Base-by-base conservation (phyloP, 176 grass and related monocot genomes). In the Juncus inflexus region DNA sequence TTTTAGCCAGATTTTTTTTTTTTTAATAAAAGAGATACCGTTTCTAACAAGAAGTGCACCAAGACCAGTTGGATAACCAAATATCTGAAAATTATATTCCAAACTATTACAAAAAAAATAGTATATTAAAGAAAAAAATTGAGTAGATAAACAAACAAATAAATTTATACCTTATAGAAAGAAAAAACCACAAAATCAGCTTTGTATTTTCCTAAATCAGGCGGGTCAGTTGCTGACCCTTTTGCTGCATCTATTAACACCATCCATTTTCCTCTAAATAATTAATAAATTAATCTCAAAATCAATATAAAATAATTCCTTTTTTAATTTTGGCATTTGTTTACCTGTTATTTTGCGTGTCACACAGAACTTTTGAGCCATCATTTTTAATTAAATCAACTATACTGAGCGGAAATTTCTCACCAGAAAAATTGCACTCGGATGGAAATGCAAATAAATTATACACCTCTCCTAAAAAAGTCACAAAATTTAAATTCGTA, bases 371-470 rank as follows among this genome's bases (percentile, higher is more conserved):
- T 68, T 75, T 83, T 60, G 56, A 39, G 38, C 43, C 47, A 74
- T 83, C 84, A 78, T 86, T 77, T 62, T 96, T 96, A 64, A 91
- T 83, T 50, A 63, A 47, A 11, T 88, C 83, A 62, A 86, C 82
- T 83, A 96, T 74, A 38, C 75, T 70, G 36, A 96, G 91, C 62
- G 74, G 80, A 77, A 91, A 86, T 60, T 88, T 96, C 4, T 81
- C 76, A 42, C 92, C 92, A 52, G 92, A 91, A 66, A 96, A 96
- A 77, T 96, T 96, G 70, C 92, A 96, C 60, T 96, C 92, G 6
- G 92, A 96, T 63, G 92, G 92, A 61, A 96, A 89, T 65, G 92
- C 92, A 91, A 96, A 96, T 11, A 96, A 63, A 67, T 90, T 91
- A 64, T 75, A 79, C 43, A 61, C 65, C 53, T 70, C 92, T 45